Percentiles rank a stretch among this genome's conserved stretches.
Conservation (phyloP, 2,329 filamentous ascomycete species). For the Cadophora sp. region DNA sequence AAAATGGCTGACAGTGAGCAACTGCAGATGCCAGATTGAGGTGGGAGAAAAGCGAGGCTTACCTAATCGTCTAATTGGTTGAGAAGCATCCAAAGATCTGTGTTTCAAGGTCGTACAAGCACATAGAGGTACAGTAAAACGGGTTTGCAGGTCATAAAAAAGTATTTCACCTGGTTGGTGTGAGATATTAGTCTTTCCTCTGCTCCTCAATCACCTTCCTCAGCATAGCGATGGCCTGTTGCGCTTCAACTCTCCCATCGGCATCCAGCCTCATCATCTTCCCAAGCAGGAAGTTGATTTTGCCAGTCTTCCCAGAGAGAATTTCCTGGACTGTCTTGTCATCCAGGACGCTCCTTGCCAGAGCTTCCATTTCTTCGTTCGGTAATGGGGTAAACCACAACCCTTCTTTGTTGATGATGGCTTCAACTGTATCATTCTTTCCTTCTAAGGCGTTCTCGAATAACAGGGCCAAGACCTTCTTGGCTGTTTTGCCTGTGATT, state of each 20-base stretch:
- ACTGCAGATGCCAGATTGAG: no score
- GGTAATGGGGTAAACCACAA: constrained; percentile 61
- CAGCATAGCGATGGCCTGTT: constrained; percentile 61
- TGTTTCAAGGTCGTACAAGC: not conserved
- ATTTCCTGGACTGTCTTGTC: constrained; percentile 65
- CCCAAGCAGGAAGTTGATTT: constrained; percentile 71
- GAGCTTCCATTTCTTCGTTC: constrained; percentile 58
- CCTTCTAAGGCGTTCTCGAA: constrained; percentile 52
- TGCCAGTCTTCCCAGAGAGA: constrained; percentile 65
- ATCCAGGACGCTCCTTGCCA: constrained; percentile 63
- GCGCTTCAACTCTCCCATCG: constrained; percentile 67
- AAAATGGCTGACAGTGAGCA: no score
- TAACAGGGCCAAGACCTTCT: constrained; percentile 61
- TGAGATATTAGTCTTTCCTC: not conserved
- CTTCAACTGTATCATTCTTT: constrained; percentile 49
- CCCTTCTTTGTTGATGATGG: constrained; percentile 62
- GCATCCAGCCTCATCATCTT: constrained; percentile 69
- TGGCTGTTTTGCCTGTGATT: constrained; percentile 63
- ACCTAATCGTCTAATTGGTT: no score
- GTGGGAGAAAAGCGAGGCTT: no score
- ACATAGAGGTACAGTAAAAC: not conserved
- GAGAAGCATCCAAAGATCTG: no score
- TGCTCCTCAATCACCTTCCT: constrained; percentile 51
- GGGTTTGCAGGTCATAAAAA: not conserved
- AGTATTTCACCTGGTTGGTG: not conserved